Conservation (phyloP, 768 basidiomycete genomes). For the Cubamyces lactineus region DNA sequence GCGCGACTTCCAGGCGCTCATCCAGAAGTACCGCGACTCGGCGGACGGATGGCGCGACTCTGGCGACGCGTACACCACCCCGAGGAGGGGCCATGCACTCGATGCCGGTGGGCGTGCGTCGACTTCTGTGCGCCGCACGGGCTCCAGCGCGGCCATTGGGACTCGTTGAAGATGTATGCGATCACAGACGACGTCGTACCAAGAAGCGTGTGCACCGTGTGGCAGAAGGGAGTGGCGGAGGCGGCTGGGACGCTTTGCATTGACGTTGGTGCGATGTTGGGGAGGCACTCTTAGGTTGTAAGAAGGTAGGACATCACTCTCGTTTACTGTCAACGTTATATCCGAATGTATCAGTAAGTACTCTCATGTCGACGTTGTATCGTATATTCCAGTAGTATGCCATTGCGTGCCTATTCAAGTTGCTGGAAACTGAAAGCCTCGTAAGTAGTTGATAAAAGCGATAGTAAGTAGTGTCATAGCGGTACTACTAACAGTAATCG, state of each 20-base stretch:
- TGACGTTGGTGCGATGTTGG: not conserved
- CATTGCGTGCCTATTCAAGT: too few species aligned
- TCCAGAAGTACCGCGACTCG: constrained; percentile 24
- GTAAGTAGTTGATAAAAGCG: too few species aligned
- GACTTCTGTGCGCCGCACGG: not conserved
- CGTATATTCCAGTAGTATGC: not conserved
- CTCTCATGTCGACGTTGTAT: not conserved
- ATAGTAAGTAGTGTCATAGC: too few species aligned
- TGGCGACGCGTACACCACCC: constrained; percentile 1
- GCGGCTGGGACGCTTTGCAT: not conserved
- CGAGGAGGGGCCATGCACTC: not conserved
- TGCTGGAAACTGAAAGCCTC: too few species aligned
- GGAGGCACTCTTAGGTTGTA: not conserved
- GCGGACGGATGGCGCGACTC: constrained; percentile 14
- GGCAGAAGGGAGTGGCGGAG: not conserved
- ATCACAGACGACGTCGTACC: not conserved
- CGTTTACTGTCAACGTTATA: too few species aligned
- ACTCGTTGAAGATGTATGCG: not conserved
- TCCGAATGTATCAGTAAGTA: not conserved
- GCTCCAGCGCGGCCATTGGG: not conserved
- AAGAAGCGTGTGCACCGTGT: too few species aligned
- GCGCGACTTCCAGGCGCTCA: constrained; percentile 25
- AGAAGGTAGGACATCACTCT: too few species aligned
- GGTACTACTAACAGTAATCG: too few species aligned
- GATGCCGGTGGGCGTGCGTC: not conserved